A percentile compares a stretch with the other conserved stretches of the same genome.
Conservation (phyloP, 352 stramenopile species). For the Phytopythium litorale region DNA sequence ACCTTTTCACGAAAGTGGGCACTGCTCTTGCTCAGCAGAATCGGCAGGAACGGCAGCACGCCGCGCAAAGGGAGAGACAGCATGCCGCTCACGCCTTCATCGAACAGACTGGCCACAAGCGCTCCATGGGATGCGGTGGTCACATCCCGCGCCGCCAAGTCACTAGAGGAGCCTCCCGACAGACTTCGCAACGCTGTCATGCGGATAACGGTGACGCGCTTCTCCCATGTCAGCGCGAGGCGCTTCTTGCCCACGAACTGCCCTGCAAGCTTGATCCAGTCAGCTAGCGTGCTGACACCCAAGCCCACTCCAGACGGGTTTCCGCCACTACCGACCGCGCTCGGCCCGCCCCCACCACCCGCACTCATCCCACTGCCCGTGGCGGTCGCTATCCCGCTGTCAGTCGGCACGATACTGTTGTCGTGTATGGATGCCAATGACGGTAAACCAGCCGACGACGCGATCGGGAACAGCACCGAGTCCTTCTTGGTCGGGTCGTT, state of each 20-base stretch:
- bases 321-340: neutral
- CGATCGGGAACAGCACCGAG: constrained; percentile 68
- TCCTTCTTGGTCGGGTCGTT: constrained; percentile 78
- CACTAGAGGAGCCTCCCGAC: constrained; percentile 6
- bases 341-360: constrained; percentile 2
- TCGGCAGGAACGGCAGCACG: constrained; percentile 69
- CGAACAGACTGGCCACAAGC: constrained; percentile 48
- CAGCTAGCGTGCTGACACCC: constrained; percentile 32
- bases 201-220: constrained; percentile 57
- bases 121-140: neutral
- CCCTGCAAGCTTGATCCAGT: constrained; percentile 70
- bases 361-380: constrained; percentile 18
- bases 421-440: constrained; percentile 33
- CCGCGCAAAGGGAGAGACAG: constrained; percentile 58
- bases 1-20: constrained; percentile 63
- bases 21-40: constrained; percentile 52
- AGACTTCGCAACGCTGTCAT: constrained; percentile 64
- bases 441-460: constrained; percentile 18
- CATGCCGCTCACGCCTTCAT: constrained; percentile 54
- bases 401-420: constrained; percentile 42
- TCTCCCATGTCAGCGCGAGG: constrained; percentile 72
- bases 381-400: constrained; percentile 35
- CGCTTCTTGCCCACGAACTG: constrained; percentile 56
- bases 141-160: constrained; percentile 4
- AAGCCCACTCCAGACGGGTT: constrained; percentile 6